Evolutionary conservation across 1,139 yeast genomes (phyloP), one percentile per base, ranked within the genome.

Genomic region (Suhomyces panamericanus): DNA sequence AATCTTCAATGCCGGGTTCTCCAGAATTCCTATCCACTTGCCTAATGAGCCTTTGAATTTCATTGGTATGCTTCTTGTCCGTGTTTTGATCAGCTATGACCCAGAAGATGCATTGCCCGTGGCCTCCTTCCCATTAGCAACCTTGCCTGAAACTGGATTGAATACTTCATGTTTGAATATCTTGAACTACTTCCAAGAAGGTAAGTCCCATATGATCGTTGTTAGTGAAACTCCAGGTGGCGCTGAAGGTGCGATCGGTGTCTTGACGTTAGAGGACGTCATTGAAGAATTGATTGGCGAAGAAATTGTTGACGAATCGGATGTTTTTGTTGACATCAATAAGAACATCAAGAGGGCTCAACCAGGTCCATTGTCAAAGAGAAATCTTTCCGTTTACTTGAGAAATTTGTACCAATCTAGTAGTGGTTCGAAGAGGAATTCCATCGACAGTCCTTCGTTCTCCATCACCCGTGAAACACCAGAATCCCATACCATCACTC

Each of bases 201-300:
- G 99, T 49, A 91, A 90, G 64, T 85, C 96, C 2, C 99, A 93
- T 65, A 93, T 93, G 99, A 93, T 95, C 56, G 85, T 91, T 35
- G 96, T 93, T 11, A 83, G 95, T 54, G 85, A 83, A 49, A 73
- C 75, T 40, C 98, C 98, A 0, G 99, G 99, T 41, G 90, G 81
- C 51, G 83, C 95, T 4, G 67, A 75, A 29, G 98, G 98, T 20
- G 95, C 96, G 0, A 63, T 86, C 32, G 99, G 99, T 50, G 96
- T 93, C 7, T 72, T 93, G 40, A 93, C 99, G 1, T 73, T 93
- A 50, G 99, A 93, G 66, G 99, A 93, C 63, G 98, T 93, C 13
- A 93, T 93, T 60, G 99, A 93, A 66, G 99, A 93, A 66, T 76
- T 93, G 55, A 93, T 93, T 66, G 99, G 99, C 46, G 98, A 93